Evolutionary conservation across 768 basidiomycete species (phyloP), one percentile per base, ranked within the genome.

Genomic region (Suillus placidus): DNA sequence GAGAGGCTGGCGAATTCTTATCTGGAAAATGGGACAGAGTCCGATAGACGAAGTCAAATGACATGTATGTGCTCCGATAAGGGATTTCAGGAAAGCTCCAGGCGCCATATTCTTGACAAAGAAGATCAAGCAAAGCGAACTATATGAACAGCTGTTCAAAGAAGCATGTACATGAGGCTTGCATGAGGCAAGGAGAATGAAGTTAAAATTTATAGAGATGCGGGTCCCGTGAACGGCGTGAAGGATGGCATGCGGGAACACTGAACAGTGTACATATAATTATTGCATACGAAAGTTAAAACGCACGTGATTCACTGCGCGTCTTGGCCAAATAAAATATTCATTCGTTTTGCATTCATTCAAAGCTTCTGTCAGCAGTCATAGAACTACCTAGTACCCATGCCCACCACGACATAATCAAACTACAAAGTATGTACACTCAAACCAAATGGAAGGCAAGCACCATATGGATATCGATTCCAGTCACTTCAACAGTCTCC

Each of bases 401-500:
- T 30, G 10, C 51, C 52, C 52, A 54, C 9, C 52, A 32, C 18
- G 18, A 54, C 16, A 20, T 20, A 32, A 32, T 32, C 26, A 40
- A 40, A 58, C 8, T 58, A 60, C 58, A 58, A 42, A 42, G 26
- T 16, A 5, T 16, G 35, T 38, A 13, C 6, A 3, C 58, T 12
- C 5, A 26, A 58, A 58, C 9, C 4, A 58, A 58, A 30, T 12
- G 40, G 14, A 60, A 42, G 10, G 32, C 26, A 18, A 35, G n/a
- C 13, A 37, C n/a, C 14, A 40, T 20, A 32, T 20, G 23, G 30
- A 38, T 18, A 65, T 37, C 38, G 7, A 47, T 30, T 37, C 1
- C 32, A 49, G 43, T 32, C 34, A 30, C 54, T 40, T 16, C 14
- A 34, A 63, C 30, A 5, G 23, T 60, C 56, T 62, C 47, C 72